Evolutionary conservation across 805 yeast species (phyloP).

Genomic region (Lipomyces spencermartinsiae): DNA sequence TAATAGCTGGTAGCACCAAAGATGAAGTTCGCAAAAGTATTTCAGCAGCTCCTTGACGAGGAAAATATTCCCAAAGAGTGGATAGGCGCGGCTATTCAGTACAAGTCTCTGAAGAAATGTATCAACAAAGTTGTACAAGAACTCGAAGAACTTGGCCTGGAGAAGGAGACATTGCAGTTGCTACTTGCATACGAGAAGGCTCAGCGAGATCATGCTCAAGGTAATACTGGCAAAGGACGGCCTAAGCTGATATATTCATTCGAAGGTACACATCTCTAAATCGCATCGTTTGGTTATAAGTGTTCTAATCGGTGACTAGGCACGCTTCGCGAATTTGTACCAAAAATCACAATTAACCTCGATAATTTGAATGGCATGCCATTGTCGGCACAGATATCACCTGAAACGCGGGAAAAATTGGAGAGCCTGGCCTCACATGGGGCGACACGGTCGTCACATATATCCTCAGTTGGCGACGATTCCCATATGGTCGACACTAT

Average conservation of each 20-base stretch:
- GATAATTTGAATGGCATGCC: slow-evolving; percentile 37
- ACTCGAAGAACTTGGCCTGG: slow-evolving; percentile 63
- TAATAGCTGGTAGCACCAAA: not conserved
- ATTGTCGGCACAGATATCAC: slow-evolving; percentile 31
- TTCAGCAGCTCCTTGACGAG: slow-evolving; percentile 65
- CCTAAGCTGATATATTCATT: slow-evolving; percentile 38
- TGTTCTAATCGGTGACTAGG: slow-evolving; percentile 12
- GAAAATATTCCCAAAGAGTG: slow-evolving; percentile 71
- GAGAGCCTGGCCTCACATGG: slow-evolving; percentile 16
- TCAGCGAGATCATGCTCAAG: slow-evolving; percentile 15
- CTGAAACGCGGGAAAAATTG: slow-evolving; percentile 27
- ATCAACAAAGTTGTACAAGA: slow-evolving; percentile 70
- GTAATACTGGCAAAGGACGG: slow-evolving; percentile 1
- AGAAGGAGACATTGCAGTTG: slow-evolving; percentile 49
- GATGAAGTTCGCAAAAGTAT: slow-evolving; percentile 80
- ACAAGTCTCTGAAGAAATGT: slow-evolving; percentile 71
- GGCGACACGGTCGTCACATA: not conserved
- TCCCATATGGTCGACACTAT: not conserved
- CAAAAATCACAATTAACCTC: slow-evolving; percentile 40
- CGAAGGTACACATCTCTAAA: slow-evolving; percentile 29
- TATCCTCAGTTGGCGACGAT: not conserved
- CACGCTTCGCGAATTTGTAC: slow-evolving; percentile 39
- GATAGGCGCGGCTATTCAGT: slow-evolving; percentile 72
- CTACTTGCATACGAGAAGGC: slow-evolving; percentile 41
- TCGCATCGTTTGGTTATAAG: not conserved